Evolutionary conservation across 345 rosid species (phyloP), one percentile per base, ranked within the genome.

Genomic region (Salix exigua): DNA sequence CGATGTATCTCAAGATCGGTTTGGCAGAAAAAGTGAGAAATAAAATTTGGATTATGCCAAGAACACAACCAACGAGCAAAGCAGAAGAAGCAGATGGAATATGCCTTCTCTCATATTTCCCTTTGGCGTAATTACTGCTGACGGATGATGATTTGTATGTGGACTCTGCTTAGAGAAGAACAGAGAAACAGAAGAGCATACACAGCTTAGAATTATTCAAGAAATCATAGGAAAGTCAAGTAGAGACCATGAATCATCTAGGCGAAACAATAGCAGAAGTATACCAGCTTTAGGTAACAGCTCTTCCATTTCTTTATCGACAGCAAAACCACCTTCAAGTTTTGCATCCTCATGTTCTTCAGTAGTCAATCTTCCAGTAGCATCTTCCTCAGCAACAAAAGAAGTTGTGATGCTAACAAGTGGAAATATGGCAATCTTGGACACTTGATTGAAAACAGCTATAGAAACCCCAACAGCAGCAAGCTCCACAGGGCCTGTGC

Each of bases 51-150:
- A 77, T 30, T 35, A 81, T n/a, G 60, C 81, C 84, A 77, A 81
- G 81, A 5, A 73, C 37, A 53, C 44, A 77, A 31, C 84, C 81
- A 73, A 81, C 72, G 63, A 81, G 72, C 78, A 81, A 21, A 30
- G 84, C 84, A n/a, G 81, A 77, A 63, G 84, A 69, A 62, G 84
- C 84, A n/a, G 84, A 81, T 48, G 84, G 81, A 31, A 81, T 81
- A 65, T 81, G 70, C 73, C 78, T 73, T 73, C 80, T 81, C 72
- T 62, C 63, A 25, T 30, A 12, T 6, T 44, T 42, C 4, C 35
- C 17, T 35, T 76, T 76, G 7, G 55, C 10, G 62, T 17, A 60
- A 75, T 7, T 31, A 68, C 53, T 58, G 68, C 51, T 68, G 30
- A 19, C 17, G 7, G 79, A 26, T 60, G 80, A 62, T 55, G 72